Conservation (phyloP, 2,329 filamentous ascomycete genomes). For the Ceratocystis eucalypticola region DNA sequence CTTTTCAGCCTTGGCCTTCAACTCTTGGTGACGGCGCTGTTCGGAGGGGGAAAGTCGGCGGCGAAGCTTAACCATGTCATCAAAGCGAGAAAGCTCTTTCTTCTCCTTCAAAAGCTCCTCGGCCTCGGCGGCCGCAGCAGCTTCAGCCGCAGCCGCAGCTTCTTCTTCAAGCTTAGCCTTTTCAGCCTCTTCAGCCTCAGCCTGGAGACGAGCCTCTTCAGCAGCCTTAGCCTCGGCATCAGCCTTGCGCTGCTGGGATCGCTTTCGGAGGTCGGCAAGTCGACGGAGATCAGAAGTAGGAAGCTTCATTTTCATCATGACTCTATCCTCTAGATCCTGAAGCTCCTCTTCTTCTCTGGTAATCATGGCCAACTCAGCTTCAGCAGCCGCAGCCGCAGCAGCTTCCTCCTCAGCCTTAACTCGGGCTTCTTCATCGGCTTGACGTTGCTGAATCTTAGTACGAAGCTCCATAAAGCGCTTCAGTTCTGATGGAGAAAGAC, state of each 20-base stretch:
- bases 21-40: slow-evolving; percentile 6
- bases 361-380: slow-evolving; percentile 6
- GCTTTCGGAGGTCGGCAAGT: slow-evolving; percentile 21
- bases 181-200: slow-evolving; percentile 6
- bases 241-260: slow-evolving; percentile 25
- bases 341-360: slow-evolving; percentile 23
- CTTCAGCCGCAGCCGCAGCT: slow-evolving; percentile 19
- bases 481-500: slow-evolving; percentile 6
- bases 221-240: slow-evolving; percentile 24
- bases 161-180: slow-evolving; percentile 4
- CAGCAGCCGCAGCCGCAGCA: slow-evolving; percentile 6
- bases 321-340: slow-evolving; percentile 23
- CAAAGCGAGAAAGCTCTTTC: slow-evolving; percentile 20
- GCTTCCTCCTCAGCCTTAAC: slow-evolving; percentile 11
- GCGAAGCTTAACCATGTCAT: slow-evolving; percentile 15
- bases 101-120: slow-evolving; percentile 25
- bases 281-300: background rate
- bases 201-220: slow-evolving; percentile 21
- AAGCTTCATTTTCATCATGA: slow-evolving; percentile 13
- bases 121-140: slow-evolving; percentile 23
- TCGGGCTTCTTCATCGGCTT: slow-evolving; percentile 8
- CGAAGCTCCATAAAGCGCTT: slow-evolving; percentile 9
- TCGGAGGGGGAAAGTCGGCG: slow-evolving; percentile 7
- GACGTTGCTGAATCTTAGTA: background rate
- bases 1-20: slow-evolving; percentile 19